Base-by-base conservation (phyloP, 2,329 filamentous ascomycete species). In the Scedosporium dehoogii region DNA sequence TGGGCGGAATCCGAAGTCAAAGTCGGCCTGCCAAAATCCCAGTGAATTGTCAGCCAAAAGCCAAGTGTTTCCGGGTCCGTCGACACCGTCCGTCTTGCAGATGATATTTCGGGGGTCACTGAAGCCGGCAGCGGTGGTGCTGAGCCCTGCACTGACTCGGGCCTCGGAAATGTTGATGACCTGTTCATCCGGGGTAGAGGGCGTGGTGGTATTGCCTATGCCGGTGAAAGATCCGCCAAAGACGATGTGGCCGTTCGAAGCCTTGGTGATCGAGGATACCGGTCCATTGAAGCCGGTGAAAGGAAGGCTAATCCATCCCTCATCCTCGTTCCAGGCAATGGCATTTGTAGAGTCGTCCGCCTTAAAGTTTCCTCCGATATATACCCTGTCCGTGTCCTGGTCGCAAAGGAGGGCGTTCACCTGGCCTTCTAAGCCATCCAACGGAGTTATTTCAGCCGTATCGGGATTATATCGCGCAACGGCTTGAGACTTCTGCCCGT, bases 201-300 rank as follows among this genome's bases (percentile, higher is more conserved):
- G 84, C 1, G 84, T 81, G 65, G 85, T 90, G 2, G 87, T 83
- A 72, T 97, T 97, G 64, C 91, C 91, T 7, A 97, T 76, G 6
- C 91, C 91, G 63, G 90, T 92, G 71, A 99, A 99, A 62, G 84
- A 85, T 59, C 94, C 94, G 57, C 91, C 96, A 71, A 97, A 99
- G 62, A 97, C 84, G 66, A 99, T 90, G 71, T 96, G 89, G 7
- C 90, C 90, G 68, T 91, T 89, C 1, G 87, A 80, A 21, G 87
- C 85, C 75, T 91, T 92, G 59, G 86, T 82, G 67, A 99, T 97
- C 44, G 92, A 89, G 65, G 85, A 85, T 60, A 99, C 92, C 2
- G 91, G 91, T 27, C 92, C 92, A 74, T 97, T 97, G 76, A 99
- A 96, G 23, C 96, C 96, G 48, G 87, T 86, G 77, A 99, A 99